Conservation (phyloP, 78 protist genomes). For the Creolimax fragrantissima region DNA sequence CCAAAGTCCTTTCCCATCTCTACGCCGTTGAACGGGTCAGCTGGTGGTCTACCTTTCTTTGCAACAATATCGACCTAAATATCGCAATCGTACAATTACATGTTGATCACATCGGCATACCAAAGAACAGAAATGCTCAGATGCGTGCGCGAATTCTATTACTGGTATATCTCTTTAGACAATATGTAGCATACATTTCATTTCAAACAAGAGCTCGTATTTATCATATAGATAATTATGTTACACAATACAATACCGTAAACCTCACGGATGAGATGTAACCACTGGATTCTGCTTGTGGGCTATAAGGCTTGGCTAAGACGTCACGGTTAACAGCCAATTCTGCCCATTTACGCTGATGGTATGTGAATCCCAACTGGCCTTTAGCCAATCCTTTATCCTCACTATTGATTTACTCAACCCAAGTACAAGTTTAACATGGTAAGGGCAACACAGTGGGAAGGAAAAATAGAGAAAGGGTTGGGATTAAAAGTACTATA, state of each 20-base stretch:
- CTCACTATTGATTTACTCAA: not conserved
- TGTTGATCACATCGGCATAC: too few relatives aligned
- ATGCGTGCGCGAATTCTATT: too few relatives aligned
- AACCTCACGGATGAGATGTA: not conserved
- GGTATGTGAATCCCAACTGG: not conserved
- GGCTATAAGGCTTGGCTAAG: not conserved
- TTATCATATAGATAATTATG: too few relatives aligned
- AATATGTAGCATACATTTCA: too few relatives aligned
- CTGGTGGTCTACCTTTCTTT: not conserved
- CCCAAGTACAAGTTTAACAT: too few relatives aligned
- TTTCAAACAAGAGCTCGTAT: too few relatives aligned
- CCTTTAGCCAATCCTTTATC: not conserved
- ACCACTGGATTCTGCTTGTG: not conserved
- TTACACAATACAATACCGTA: too few relatives aligned
- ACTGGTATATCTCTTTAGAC: too few relatives aligned
- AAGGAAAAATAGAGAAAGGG: too few relatives aligned
- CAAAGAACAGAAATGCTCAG: too few relatives aligned
- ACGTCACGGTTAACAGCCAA: not conserved
- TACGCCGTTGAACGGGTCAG: not conserved
- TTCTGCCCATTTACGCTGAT: constrained; percentile 25
- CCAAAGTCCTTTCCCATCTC: not conserved
- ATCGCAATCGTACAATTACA: too few relatives aligned
- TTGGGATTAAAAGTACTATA: not conserved
- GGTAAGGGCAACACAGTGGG: too few relatives aligned
- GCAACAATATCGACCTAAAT: not conserved